phyloP scores from a whole-genome alignment of 495 filamentous ascomycete genomes.

The Xanthoparmelia taractica region DNA sequence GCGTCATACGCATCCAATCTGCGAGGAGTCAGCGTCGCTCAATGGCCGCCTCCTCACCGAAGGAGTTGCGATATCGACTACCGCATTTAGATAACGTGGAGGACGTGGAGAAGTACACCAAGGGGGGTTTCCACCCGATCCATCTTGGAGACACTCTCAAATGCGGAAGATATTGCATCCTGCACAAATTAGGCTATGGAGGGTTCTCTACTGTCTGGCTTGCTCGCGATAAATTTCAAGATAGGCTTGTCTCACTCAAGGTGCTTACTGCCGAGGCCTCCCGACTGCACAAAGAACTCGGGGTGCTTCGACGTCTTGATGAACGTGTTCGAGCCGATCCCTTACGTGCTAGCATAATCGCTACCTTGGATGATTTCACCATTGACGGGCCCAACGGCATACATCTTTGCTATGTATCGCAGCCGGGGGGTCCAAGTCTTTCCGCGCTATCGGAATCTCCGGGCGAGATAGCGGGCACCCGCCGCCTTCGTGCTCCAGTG shows the following conservation, averaged over 20 bases:
- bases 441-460: not conserved
- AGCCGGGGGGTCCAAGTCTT: too few species aligned
- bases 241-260: conserved; percentile 15
- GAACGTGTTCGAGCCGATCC: not conserved
- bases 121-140: conserved; percentile 45
- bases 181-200: conserved; percentile 48
- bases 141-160: conserved; percentile 38
- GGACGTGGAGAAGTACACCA: conserved; percentile 31
- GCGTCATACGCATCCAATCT: not conserved
- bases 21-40: not conserved
- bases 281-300: not conserved
- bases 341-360: too few species aligned
- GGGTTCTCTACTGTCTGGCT: conserved; percentile 49
- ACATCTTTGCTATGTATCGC: too few species aligned
- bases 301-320: conserved; percentile 1
- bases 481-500: not conserved
- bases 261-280: conserved; percentile 9
- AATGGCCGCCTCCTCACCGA: not conserved
- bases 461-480: not conserved
- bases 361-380: too few species aligned
- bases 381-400: too few species aligned
- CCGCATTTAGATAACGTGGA: conserved; percentile 22
- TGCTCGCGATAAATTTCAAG: conserved; percentile 34
- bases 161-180: conserved; percentile 36
- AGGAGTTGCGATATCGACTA: conserved; percentile 1